Evolutionary conservation across 768 basidiomycete genomes (phyloP).

Genomic region (Boletus sp.): DNA sequence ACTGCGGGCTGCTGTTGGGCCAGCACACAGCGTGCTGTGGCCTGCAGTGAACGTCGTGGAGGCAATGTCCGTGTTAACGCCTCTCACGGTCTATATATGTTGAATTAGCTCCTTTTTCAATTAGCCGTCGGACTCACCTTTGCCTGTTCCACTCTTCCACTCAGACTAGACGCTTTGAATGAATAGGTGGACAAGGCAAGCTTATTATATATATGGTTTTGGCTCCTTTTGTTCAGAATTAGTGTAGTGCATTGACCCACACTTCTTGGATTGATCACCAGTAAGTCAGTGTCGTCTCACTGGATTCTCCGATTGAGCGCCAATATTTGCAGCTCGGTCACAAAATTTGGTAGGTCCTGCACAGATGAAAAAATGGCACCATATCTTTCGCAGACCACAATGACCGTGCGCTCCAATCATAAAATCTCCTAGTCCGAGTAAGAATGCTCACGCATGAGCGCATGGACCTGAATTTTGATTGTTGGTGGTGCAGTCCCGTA

Average conservation of each 20-base stretch:
- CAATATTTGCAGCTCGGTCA: background rate
- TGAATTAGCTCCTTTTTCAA: constrained; percentile 18
- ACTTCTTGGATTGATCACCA: constrained; percentile 7
- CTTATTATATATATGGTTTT: background rate
- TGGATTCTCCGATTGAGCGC: background rate
- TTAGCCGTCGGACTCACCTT: background rate
- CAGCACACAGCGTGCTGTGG: constrained; percentile 22
- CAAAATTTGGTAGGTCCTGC: background rate
- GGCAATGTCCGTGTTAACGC: constrained; percentile 20
- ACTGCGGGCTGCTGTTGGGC: constrained; percentile 22
- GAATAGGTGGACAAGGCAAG: background rate
- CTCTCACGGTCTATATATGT: constrained; percentile 29
- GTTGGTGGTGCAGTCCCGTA: too few relatives aligned
- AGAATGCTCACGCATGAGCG: too few relatives aligned
- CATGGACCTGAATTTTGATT: too few relatives aligned
- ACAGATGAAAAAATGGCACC: background rate
- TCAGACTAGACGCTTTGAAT: background rate
- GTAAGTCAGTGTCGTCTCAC: background rate
- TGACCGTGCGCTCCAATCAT: too few relatives aligned
- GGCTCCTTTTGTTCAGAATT: background rate
- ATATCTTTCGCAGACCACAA: too few relatives aligned
- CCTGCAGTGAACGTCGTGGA: constrained; percentile 19
- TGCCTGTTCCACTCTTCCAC: too few relatives aligned
- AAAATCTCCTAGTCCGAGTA: too few relatives aligned
- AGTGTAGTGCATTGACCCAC: background rate